These are phyloP conservation scores for Aspergillus ochraceus DNA, from an alignment of 2,329 filamentous ascomycete genomes.

Conservation along the genomic window DNA sequence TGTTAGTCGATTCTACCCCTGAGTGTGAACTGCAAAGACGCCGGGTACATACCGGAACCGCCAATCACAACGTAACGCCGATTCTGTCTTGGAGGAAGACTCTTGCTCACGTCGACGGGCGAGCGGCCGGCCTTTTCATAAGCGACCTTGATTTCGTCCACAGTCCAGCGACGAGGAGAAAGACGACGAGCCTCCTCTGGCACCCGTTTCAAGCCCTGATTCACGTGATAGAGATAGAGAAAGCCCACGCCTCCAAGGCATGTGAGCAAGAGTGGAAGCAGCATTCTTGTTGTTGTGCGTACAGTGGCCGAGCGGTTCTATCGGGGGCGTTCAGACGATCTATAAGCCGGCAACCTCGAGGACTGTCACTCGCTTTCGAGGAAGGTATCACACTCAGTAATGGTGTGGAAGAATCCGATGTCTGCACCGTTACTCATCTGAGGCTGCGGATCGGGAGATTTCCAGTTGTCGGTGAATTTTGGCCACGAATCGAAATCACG, in stretches of 20 bases:
- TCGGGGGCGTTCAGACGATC: too few species aligned
- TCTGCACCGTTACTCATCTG: too few species aligned
- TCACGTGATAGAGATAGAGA: slow-evolving; percentile 33
- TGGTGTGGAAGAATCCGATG: too few species aligned
- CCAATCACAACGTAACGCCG: slow-evolving; percentile 42
- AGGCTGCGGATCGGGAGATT: too few species aligned
- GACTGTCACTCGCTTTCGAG: background rate
- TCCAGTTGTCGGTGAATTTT: too few species aligned
- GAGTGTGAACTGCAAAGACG: background rate
- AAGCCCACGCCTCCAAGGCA: slow-evolving; percentile 15
- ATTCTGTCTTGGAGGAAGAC: slow-evolving; percentile 37
- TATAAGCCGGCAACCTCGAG: too few species aligned
- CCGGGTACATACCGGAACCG: slow-evolving; percentile 33
- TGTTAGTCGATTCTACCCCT: slow-evolving; percentile 5
- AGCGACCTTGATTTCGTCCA: slow-evolving; percentile 31
- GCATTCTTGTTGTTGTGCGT: slow-evolving; percentile 3
- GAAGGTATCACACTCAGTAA: too few species aligned
- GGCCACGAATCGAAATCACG: too few species aligned
- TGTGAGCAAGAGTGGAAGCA: slow-evolving; percentile 14
- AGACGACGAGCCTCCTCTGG: slow-evolving; percentile 28
- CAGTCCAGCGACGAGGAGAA: slow-evolving; percentile 35
- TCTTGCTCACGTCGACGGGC: slow-evolving; percentile 34
- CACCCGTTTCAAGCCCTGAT: slow-evolving; percentile 25
- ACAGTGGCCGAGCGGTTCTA: too few species aligned
- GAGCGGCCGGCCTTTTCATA: slow-evolving; percentile 29